phyloP scores from a whole-genome alignment of 1,284 basidiomycete species.

The Chalciporus sp. region DNA sequence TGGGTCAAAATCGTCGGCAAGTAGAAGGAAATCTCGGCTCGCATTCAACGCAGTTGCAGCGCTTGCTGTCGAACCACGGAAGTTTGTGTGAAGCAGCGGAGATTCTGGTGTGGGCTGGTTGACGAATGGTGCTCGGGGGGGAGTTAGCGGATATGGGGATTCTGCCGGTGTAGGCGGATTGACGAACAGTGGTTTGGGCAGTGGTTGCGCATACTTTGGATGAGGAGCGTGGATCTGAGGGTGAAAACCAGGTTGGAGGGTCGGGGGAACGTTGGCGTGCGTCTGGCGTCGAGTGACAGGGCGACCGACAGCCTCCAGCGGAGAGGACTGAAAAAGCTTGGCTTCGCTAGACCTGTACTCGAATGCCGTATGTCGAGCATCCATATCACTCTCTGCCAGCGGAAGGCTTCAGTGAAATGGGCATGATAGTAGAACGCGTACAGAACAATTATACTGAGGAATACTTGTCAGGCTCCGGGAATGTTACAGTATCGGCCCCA shows the following conservation, averaged over 20 bases:
- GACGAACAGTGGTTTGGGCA: slow-evolving; percentile 9
- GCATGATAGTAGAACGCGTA: slow-evolving; percentile 11
- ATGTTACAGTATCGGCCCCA: slow-evolving; percentile 3
- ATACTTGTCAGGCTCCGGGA: not conserved
- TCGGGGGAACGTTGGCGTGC: not conserved
- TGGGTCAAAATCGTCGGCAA: slow-evolving; percentile 25
- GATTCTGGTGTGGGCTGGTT: slow-evolving; percentile 42
- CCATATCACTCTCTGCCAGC: slow-evolving; percentile 20
- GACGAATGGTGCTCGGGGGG: not conserved
- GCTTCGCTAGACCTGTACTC: slow-evolving; percentile 20
- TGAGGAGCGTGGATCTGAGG: not conserved
- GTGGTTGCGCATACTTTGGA: slow-evolving; percentile 1
- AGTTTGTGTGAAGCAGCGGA: slow-evolving; percentile 64
- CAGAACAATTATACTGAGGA: slow-evolving; percentile 4
- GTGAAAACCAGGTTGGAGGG: slow-evolving; percentile 14
- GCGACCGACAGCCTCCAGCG: slow-evolving; percentile 43
- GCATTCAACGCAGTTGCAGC: slow-evolving; percentile 35
- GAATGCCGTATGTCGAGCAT: slow-evolving; percentile 14
- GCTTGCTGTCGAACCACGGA: slow-evolving; percentile 58
- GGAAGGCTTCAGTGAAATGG: slow-evolving; percentile 1
- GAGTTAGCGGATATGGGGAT: too few relatives aligned
- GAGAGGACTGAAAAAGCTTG: slow-evolving; percentile 37
- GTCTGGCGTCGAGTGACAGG: slow-evolving; percentile 37
- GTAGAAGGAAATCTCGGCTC: slow-evolving; percentile 25
- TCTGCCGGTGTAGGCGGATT: slow-evolving; percentile 29